Percentiles rank a stretch among this genome's conserved stretches.
Evolutionary conservation across 2,329 filamentous ascomycete species (phyloP).

Genomic region (Colletotrichum orbiculare): DNA sequence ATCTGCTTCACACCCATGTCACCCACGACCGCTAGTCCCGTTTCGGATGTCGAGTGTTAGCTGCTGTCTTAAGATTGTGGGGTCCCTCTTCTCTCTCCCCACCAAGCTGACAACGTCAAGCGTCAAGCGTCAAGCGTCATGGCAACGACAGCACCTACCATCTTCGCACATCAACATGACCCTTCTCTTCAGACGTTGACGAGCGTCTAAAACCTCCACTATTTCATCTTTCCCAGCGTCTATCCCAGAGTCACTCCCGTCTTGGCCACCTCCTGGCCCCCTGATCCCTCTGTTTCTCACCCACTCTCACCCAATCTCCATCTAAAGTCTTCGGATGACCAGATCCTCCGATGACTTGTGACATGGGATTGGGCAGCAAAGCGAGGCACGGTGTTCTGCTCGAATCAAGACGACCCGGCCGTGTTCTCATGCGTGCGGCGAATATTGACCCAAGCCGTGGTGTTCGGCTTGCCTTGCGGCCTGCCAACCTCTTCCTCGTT

Average conservation of each 20-base stretch:
- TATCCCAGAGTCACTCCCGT: constrained; percentile 27
- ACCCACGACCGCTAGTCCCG: constrained; percentile 29
- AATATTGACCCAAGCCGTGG: too few relatives aligned
- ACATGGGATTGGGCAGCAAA: neutral
- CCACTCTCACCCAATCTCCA: constrained; percentile 13
- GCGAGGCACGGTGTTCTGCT: neutral
- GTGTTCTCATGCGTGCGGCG: neutral
- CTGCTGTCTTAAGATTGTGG: constrained; percentile 18
- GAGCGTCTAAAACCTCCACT: constrained; percentile 13
- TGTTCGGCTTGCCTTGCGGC: too few relatives aligned
- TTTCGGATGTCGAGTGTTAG: constrained; percentile 12
- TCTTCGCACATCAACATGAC: neutral
- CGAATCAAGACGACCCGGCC: neutral
- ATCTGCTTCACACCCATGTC: constrained; percentile 34
- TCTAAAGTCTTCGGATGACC: constrained; percentile 27
- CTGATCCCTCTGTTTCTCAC: constrained; percentile 1
- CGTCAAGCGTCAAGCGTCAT: neutral
- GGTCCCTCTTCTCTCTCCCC: neutral
- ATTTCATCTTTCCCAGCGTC: neutral
- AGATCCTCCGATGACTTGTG: constrained; percentile 5
- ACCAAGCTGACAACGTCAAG: neutral
- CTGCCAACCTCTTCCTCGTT: too few relatives aligned
- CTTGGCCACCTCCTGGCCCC: constrained; percentile 21
- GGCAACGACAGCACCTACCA: constrained; percentile 1
- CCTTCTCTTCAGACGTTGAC: neutral